A percentile compares a stretch with the other conserved stretches of the same genome.
These are phyloP conservation scores for Debaryomycetaceae sp. DNA, from an alignment of 1,139 yeast genomes.

Conservation along the genomic window DNA sequence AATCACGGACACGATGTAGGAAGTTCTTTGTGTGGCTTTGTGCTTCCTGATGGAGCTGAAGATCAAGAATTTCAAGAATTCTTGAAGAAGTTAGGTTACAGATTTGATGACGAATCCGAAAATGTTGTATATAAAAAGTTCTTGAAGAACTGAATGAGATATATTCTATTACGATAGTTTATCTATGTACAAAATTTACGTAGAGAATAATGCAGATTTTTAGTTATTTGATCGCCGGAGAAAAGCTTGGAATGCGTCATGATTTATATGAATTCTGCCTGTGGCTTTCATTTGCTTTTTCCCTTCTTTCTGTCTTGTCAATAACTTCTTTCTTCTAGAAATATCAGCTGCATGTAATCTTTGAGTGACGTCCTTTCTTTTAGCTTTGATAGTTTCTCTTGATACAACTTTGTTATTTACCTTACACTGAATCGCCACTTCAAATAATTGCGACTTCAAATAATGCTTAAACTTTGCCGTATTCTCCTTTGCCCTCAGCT, in stretches of 20 bases:
- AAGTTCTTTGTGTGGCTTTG: constrained; percentile 84
- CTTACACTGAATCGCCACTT: constrained; percentile 88
- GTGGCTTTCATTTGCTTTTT: constrained; percentile 78
- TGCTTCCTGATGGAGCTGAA: constrained; percentile 70
- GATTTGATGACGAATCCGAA: constrained; percentile 76
- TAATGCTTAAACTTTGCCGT: constrained; percentile 78
- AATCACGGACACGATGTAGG: constrained; percentile 96
- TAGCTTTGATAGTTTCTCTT: constrained; percentile 89
- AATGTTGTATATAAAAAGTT: constrained; percentile 80
- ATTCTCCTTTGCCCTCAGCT: constrained; percentile 71
- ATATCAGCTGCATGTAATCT: constrained; percentile 92
- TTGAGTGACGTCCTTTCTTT: constrained; percentile 89
- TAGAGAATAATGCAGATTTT: neutral
- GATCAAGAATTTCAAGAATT: constrained; percentile 62
- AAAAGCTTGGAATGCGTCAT: constrained; percentile 81
- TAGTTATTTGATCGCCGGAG: constrained; percentile 30
- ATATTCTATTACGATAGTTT: neutral
- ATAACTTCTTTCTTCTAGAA: constrained; percentile 80
- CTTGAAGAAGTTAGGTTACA: constrained; percentile 70
- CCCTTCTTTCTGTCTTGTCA: constrained; percentile 91
- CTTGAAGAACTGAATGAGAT: constrained; percentile 27
- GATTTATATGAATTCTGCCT: constrained; percentile 75
- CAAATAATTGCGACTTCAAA: constrained; percentile 78
- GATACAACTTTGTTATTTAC: constrained; percentile 84
- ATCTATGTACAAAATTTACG: neutral